These are phyloP conservation scores for Talaromyces sp. DNA, from an alignment of 2,329 filamentous ascomycete genomes.

Conservation along the genomic window DNA sequence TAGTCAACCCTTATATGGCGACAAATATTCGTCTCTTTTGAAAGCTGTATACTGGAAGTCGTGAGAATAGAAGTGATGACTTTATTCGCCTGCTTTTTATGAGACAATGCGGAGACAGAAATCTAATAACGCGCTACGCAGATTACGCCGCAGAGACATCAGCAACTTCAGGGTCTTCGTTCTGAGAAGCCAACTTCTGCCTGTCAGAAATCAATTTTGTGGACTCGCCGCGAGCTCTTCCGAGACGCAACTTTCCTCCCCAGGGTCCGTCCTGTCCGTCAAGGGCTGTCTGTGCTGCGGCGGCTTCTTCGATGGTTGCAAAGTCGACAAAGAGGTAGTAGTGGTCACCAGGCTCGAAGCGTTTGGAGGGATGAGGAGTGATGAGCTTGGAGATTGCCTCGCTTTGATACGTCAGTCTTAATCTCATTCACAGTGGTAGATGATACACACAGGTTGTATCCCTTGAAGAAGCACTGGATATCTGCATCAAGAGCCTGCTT, in stretches of 20 bases:
- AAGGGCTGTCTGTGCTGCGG: constrained; percentile 48
- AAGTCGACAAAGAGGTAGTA: constrained; percentile 68
- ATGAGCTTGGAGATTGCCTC: constrained; percentile 53
- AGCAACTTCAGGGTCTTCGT: constrained; percentile 13
- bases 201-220: constrained; percentile 22
- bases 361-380: constrained; percentile 57
- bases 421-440: not conserved
- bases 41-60: not conserved
- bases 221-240: constrained; percentile 39
- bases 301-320: constrained; percentile 52
- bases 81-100: not conserved
- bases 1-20: not conserved
- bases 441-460: constrained; percentile 40
- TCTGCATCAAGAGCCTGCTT: constrained; percentile 42
- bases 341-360: constrained; percentile 52
- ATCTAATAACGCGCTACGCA: not conserved
- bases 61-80: not conserved
- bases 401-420: constrained; percentile 23
- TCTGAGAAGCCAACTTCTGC: constrained; percentile 21
- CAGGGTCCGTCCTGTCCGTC: constrained; percentile 41
- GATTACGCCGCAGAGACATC: constrained; percentile 16
- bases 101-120: not conserved
- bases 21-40: not conserved
- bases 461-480: constrained; percentile 45
- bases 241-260: constrained; percentile 39